A percentile compares a stretch with the other conserved stretches of the same genome.
Evolutionary conservation across 805 yeast species (phyloP).

Genomic region (Starmerella roubikii): DNA sequence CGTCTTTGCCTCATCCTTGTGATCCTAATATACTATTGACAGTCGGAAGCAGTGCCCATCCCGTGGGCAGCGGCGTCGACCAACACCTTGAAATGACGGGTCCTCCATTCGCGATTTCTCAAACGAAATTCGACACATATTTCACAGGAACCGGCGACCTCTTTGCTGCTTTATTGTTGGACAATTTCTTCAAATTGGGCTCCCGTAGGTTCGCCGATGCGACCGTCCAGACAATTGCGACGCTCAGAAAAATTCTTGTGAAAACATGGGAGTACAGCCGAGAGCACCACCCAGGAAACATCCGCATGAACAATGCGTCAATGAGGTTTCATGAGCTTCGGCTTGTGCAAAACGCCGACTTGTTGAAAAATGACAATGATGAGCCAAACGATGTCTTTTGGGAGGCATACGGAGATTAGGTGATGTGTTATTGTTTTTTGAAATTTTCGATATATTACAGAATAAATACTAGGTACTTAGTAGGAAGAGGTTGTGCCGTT

Average conservation of each 20-base stretch:
- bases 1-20: conserved; percentile 35
- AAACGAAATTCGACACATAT: conserved; percentile 58
- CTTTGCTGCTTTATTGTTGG: conserved; percentile 66
- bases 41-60: conserved; percentile 31
- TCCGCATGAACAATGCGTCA: conserved; percentile 22
- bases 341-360: conserved; percentile 45
- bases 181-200: conserved; percentile 32
- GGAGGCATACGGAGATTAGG: not conserved
- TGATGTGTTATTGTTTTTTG: not conserved
- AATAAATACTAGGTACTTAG: too few relatives aligned
- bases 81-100: not conserved
- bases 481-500: too few relatives aligned
- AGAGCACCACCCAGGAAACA: conserved; percentile 30
- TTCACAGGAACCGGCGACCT: conserved; percentile 94
- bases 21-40: conserved; percentile 28
- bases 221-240: conserved; percentile 29
- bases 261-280: conserved; percentile 18
- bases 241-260: conserved; percentile 36
- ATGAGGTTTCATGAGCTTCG: conserved; percentile 66
- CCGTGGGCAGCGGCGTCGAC: not conserved
- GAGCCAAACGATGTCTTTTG: not conserved
- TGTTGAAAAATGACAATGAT: conserved; percentile 1
- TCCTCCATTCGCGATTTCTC: conserved; percentile 31
- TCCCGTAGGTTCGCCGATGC: conserved; percentile 25
- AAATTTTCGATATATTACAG: not conserved